A percentile compares a stretch with the other conserved stretches of the same genome.
These are phyloP conservation scores for Magnaporthiopsis rhizophila DNA, from an alignment of 2,329 filamentous ascomycete genomes.

Conservation along the genomic window DNA sequence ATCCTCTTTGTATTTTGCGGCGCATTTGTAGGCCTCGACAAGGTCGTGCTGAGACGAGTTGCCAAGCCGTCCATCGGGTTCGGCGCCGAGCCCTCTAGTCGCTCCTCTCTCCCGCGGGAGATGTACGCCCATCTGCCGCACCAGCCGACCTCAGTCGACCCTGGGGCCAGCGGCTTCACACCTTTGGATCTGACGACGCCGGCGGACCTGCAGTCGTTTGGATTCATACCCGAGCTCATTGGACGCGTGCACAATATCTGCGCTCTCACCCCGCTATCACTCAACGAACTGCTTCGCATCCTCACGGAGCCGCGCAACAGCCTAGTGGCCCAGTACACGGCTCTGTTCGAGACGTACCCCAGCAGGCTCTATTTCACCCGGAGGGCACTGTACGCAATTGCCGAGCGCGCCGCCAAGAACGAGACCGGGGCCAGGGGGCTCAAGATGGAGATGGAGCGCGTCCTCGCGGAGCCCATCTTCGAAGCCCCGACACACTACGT, in stretches of 20 bases:
- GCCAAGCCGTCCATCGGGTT: constrained; percentile 84
- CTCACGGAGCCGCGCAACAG: constrained; percentile 88
- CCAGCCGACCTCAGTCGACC: constrained; percentile 29
- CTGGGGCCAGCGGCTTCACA: constrained; percentile 34
- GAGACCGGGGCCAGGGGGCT: constrained; percentile 72
- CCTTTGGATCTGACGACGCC: constrained; percentile 67
- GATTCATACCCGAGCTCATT: constrained; percentile 90
- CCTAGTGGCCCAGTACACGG: constrained; percentile 79
- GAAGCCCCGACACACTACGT: constrained; percentile 71
- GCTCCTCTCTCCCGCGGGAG: constrained; percentile 52
- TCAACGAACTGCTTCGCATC: constrained; percentile 67
- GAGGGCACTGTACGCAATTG: constrained; percentile 72
- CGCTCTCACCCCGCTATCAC: constrained; percentile 68
- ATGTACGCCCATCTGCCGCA: constrained; percentile 50
- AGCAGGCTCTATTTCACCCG: constrained; percentile 79
- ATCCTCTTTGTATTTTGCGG: constrained; percentile 97
- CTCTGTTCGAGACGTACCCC: constrained; percentile 73
- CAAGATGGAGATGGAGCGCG: constrained; percentile 72
- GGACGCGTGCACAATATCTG: constrained; percentile 90
- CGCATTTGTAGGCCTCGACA: constrained; percentile 88
- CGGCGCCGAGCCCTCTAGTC: constrained; percentile 68
- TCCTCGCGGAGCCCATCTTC: constrained; percentile 74
- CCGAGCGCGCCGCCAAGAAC: constrained; percentile 51
- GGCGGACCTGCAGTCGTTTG: constrained; percentile 72
- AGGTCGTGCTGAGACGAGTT: constrained; percentile 78